Percentiles rank a stretch among this genome's conserved stretches.
phyloP scores from a whole-genome alignment of 148 eudicot species.

The Oxyria digyna region DNA sequence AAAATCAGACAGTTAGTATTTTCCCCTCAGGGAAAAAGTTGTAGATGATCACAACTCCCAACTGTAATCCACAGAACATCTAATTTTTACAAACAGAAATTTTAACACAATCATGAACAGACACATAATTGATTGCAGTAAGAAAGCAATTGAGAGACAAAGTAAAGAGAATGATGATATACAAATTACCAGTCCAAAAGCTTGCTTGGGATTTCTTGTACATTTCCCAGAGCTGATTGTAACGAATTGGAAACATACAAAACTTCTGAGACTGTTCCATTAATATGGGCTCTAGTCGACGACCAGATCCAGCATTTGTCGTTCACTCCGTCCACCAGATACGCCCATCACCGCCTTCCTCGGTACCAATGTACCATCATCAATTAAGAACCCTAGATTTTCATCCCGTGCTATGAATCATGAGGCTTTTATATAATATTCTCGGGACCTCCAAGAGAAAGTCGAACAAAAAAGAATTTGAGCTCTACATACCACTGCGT shows the following conservation, averaged over 20 bases:
- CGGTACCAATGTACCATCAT: too few relatives aligned
- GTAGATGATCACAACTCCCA: background rate
- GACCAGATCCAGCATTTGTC: too few relatives aligned
- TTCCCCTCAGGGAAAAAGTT: background rate
- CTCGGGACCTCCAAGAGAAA: too few relatives aligned
- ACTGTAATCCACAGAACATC: background rate
- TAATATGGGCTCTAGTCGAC: constrained; percentile 51
- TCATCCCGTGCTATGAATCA: too few relatives aligned
- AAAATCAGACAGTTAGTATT: too few relatives aligned
- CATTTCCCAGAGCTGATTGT: constrained; percentile 75
- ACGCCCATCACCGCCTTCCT: too few relatives aligned
- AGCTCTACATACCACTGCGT: too few relatives aligned
- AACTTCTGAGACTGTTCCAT: constrained; percentile 44
- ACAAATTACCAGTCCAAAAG: constrained; percentile 59
- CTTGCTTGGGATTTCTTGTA: constrained; percentile 66
- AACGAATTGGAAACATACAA: constrained; percentile 65
- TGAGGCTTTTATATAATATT: too few relatives aligned
- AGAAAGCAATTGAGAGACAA: background rate
- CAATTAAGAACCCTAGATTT: too few relatives aligned
- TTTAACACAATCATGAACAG: background rate
- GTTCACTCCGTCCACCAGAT: too few relatives aligned
- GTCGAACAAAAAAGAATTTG: too few relatives aligned
- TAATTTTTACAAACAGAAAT: background rate
- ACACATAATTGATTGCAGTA: background rate
- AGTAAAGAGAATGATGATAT: background rate